A percentile compares a stretch with the other conserved stretches of the same genome.
phyloP scores from a whole-genome alignment of 1,139 yeast genomes.

The Hanseniaspora sp. region DNA sequence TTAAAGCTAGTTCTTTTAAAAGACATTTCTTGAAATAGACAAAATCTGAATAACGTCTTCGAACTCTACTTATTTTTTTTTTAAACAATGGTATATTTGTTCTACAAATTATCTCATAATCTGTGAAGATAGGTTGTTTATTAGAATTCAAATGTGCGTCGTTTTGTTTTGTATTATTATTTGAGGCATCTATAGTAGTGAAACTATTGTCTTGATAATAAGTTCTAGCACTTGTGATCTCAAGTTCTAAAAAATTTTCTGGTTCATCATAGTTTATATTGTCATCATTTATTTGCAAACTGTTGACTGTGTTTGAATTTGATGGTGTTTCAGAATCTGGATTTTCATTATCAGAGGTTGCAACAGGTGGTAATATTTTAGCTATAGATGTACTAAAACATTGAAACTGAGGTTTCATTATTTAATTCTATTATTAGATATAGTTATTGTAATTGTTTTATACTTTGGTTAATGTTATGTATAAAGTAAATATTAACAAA shows the following conservation, averaged over 20 bases:
- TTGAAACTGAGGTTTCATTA: constrained; percentile 15
- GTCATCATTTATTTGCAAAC: constrained; percentile 9
- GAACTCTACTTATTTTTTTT: constrained; percentile 52
- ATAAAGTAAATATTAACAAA: too few species aligned
- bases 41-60: constrained; percentile 85
- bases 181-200: background rate
- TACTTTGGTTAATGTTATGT: background rate
- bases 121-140: constrained; percentile 51
- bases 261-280: constrained; percentile 65
- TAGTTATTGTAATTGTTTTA: background rate
- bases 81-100: constrained; percentile 81
- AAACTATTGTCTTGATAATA: constrained; percentile 19
- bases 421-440: background rate
- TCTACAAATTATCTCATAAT: constrained; percentile 79
- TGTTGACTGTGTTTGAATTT: constrained; percentile 1
- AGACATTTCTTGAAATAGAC: constrained; percentile 60
- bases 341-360: background rate
- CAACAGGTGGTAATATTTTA: constrained; percentile 2
- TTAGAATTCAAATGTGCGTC: constrained; percentile 50
- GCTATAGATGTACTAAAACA: constrained; percentile 15
- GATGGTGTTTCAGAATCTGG: background rate
- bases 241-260: constrained; percentile 86
- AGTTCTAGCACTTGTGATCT: constrained; percentile 38
- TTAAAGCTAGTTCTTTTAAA: constrained; percentile 39
- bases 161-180: background rate